A percentile compares a stretch with the other conserved stretches of the same genome.
These are phyloP conservation scores for Crithidia bombi DNA, from an alignment of 208 protist genomes.

Conservation along the genomic window DNA sequence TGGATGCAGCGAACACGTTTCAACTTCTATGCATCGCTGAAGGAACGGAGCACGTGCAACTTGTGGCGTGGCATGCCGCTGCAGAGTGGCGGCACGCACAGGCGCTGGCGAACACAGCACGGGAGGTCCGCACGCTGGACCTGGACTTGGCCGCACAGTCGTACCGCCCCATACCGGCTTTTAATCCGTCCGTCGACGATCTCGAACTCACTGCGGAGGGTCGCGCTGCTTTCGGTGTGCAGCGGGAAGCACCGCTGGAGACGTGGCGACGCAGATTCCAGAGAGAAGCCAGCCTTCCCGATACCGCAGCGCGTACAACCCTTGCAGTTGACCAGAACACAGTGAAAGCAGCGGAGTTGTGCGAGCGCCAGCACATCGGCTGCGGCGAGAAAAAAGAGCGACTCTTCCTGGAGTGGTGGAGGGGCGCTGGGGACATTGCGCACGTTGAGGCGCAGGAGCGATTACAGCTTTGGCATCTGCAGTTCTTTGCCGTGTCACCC, in stretches of 20 bases:
- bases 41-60: conserved; percentile 8
- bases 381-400: conserved; percentile 28
- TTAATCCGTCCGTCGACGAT: conserved; percentile 13
- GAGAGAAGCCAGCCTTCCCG: not conserved
- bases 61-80: not conserved
- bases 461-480: conserved; percentile 11
- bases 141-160: conserved; percentile 17
- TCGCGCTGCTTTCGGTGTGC: not conserved
- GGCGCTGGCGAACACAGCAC: conserved; percentile 4
- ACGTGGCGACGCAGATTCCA: not conserved
- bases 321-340: conserved; percentile 4
- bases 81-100: conserved; percentile 2
- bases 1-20: not conserved
- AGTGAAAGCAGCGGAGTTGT: conserved; percentile 20
- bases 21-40: conserved; percentile 11
- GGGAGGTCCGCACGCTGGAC: conserved; percentile 24
- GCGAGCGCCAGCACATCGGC: conserved; percentile 20
- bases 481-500: conserved; percentile 39
- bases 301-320: not conserved
- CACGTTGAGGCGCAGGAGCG: conserved; percentile 26
- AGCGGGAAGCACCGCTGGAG: not conserved
- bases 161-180: conserved; percentile 9
- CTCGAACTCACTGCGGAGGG: conserved; percentile 17
- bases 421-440: conserved; percentile 4
- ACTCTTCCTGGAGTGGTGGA: conserved; percentile 27